Evolutionary conservation across 805 yeast genomes (phyloP).

Genomic region (Wilhelminamyces savonicus): DNA sequence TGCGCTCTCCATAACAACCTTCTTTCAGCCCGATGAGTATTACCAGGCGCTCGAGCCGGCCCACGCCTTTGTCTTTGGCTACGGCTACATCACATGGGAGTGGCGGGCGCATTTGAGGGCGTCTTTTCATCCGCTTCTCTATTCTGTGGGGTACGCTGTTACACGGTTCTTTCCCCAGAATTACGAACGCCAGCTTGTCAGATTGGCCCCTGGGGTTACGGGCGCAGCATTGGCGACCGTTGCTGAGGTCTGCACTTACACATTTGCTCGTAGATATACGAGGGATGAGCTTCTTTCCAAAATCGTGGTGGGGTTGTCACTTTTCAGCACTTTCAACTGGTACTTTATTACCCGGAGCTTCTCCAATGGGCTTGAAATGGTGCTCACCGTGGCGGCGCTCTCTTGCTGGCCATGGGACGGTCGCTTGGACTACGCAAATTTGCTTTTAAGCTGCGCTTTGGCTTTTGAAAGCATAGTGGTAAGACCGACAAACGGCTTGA

Average conservation of each 20-base stretch:
- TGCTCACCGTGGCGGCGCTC: conserved; percentile 60
- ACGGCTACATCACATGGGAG: conserved; percentile 91
- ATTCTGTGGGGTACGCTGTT: conserved; percentile 41
- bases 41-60: conserved; percentile 95
- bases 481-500: conserved; percentile 76
- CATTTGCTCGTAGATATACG: conserved; percentile 36
- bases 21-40: conserved; percentile 94
- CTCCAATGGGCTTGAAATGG: conserved; percentile 76
- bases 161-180: conserved; percentile 8
- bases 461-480: conserved; percentile 64
- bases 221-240: conserved; percentile 66
- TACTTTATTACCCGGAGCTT: conserved; percentile 76
- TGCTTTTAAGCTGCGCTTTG: conserved; percentile 35
- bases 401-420: conserved; percentile 65
- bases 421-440: conserved; percentile 6
- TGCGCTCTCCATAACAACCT: conserved; percentile 60
- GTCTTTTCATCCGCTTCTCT: conserved; percentile 71
- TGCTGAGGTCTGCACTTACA: conserved; percentile 60
- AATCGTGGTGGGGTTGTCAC: conserved; percentile 42
- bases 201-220: conserved; percentile 54
- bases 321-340: conserved; percentile 76
- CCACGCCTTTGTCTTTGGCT: conserved; percentile 63
- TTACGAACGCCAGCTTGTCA: conserved; percentile 32
- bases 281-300: conserved; percentile 29
- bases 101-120: conserved; percentile 77